Evolutionary conservation across 108 stramenopile species (phyloP).

Genomic region (Hondaea fermentalgiana): DNA sequence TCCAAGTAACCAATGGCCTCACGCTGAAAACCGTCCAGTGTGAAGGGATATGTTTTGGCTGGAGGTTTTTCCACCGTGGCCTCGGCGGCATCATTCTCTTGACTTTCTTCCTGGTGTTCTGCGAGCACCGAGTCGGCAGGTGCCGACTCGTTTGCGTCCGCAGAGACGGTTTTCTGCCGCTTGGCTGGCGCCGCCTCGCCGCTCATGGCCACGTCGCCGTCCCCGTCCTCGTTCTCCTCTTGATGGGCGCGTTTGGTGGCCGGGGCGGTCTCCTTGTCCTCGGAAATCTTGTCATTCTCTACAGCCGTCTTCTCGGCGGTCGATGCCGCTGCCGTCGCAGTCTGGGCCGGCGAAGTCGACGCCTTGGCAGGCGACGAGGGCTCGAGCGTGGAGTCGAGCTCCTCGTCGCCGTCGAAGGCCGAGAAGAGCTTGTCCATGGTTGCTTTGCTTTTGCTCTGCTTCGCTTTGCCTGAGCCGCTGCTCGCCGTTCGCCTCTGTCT

Average conservation of each 20-base stretch:
- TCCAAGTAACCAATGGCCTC: conserved; percentile 85
- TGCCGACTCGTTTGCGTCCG: too few relatives aligned
- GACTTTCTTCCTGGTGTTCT: too few relatives aligned
- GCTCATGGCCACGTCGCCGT: neutral
- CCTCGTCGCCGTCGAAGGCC: conserved; percentile 15
- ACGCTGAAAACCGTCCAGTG: conserved; percentile 87
- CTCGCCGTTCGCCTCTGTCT: too few relatives aligned
- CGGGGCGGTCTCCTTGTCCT: too few relatives aligned
- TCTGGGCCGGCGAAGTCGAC: neutral
- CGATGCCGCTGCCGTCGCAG: neutral
- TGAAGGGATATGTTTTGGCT: conserved; percentile 87
- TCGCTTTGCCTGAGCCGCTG: too few relatives aligned
- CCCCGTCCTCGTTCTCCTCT: neutral
- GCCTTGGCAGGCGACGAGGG: neutral
- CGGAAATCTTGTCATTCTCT: too few relatives aligned
- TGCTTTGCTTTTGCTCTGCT: neutral
- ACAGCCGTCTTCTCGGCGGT: neutral
- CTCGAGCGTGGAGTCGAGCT: neutral
- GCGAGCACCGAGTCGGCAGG: too few relatives aligned
- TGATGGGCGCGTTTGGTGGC: too few relatives aligned
- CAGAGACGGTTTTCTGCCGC: neutral
- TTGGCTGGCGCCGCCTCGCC: neutral
- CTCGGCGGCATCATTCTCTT: too few relatives aligned
- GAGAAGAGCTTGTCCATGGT: neutral
- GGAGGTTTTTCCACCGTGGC: neutral